A percentile compares a stretch with the other conserved stretches of the same genome.
Evolutionary conservation across 1,284 basidiomycete genomes (phyloP).

Genomic region (Fomitopsis palustris): DNA sequence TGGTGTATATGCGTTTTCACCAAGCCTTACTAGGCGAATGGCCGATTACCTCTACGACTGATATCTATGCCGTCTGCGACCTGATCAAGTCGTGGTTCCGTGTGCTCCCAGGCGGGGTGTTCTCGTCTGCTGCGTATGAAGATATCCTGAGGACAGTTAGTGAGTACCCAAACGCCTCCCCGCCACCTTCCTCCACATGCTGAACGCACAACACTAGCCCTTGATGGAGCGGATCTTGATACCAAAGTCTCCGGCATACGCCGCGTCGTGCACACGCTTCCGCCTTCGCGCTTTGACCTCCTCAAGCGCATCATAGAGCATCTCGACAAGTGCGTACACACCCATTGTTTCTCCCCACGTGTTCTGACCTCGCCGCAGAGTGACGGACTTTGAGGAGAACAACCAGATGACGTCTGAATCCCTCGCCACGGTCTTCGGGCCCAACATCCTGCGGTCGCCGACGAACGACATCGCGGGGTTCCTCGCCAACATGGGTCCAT

Average conservation of each 20-base stretch:
- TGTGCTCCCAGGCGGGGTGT: conserved; percentile 71
- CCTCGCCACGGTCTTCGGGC: conserved; percentile 80
- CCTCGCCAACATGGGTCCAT: conserved; percentile 74
- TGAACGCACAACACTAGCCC: not conserved
- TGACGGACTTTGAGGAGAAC: conserved; percentile 80
- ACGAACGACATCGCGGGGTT: conserved; percentile 73
- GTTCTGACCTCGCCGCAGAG: conserved; percentile 39
- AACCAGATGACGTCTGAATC: conserved; percentile 86
- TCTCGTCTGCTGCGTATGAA: conserved; percentile 66
- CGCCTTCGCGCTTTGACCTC: conserved; percentile 69
- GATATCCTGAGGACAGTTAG: conserved; percentile 68
- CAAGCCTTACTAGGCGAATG: conserved; percentile 42
- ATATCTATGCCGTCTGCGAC: conserved; percentile 80
- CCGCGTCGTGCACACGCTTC: conserved; percentile 61
- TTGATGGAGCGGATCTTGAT: conserved; percentile 42
- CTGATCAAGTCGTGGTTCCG: conserved; percentile 83
- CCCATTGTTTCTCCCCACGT: not conserved
- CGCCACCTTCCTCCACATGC: not conserved
- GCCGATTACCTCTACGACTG: conserved; percentile 55
- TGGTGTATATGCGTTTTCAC: not conserved
- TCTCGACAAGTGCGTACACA: conserved; percentile 65
- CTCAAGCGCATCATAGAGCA: conserved; percentile 75
- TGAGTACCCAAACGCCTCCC: conserved; percentile 34
- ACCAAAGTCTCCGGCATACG: conserved; percentile 62
- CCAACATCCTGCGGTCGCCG: conserved; percentile 67